Percentiles rank a stretch among this genome's conserved stretches.
phyloP scores from a whole-genome alignment of 2,329 filamentous ascomycete species.

The Microsporum ferrugineum region DNA sequence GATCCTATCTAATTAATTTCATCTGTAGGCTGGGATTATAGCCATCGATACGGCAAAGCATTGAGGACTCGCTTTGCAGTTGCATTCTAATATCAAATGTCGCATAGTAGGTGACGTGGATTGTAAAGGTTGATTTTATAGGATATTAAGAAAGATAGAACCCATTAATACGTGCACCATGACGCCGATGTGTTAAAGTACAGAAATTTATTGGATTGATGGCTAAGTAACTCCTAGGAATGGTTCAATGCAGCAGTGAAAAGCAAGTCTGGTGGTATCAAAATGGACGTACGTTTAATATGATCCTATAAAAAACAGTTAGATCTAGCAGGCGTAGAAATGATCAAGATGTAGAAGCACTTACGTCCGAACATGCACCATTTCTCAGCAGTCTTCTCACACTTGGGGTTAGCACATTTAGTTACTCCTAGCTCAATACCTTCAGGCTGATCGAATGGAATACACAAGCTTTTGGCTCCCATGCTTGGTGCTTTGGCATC shows the following conservation, averaged over 20 bases:
- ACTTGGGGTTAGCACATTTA: constrained; percentile 86
- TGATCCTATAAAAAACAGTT: constrained; percentile 13
- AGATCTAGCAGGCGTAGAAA: not conserved
- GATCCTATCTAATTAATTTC: not conserved
- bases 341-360: not conserved
- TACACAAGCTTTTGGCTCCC: constrained; percentile 66
- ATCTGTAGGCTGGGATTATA: not conserved
- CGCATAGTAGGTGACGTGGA: not conserved
- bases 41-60: constrained; percentile 24
- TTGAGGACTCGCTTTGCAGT: constrained; percentile 28
- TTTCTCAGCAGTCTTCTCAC: constrained; percentile 60
- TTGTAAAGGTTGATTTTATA: not conserved
- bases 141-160: not conserved
- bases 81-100: not conserved
- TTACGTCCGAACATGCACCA: constrained; percentile 78
- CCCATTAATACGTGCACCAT: not conserved
- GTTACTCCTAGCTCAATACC: constrained; percentile 69
- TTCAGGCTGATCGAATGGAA: constrained; percentile 76
- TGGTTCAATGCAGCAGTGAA: not conserved
- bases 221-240: constrained; percentile 3
- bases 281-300: constrained; percentile 11
- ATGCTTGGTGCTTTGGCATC: constrained; percentile 63
- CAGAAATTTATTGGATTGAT: not conserved
- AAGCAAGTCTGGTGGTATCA: not conserved
- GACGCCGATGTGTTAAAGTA: not conserved